Evolutionary conservation across 2,329 filamentous ascomycete species (phyloP), one percentile per base, ranked within the genome.

Genomic region (Botrytis aclada): DNA sequence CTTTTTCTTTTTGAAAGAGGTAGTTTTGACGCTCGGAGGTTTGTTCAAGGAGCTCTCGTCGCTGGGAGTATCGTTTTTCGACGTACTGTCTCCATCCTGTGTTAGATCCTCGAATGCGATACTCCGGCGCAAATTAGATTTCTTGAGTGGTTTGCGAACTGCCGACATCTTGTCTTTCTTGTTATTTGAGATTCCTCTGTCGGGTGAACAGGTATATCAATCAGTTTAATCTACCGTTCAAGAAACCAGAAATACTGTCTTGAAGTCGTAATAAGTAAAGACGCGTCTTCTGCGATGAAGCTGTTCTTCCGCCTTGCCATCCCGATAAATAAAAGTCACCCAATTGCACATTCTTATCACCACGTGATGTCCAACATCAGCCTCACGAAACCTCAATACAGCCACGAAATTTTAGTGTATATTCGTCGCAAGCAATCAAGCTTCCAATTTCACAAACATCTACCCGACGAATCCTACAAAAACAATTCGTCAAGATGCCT

Each of bases 1-100:
- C 6, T 92, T 91, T 79, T 93, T 93, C 81, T 94, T 95, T 73
- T 94, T 95, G 39, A 76, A 77, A 1, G 87, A 88, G 20, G 83
- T 83, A 0, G 85, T 83, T 18, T 86, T 85, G 51, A 83, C 83
- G 2, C 86, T 74, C 0, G 81, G 80, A 1, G 88, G 87, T 73
- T 83, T 84, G 18, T 80, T 79, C 25, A 18, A 37, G 7, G 78
- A 47, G 34, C 20, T 62, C 8, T 74, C 67, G 14, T 67, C 41
- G 25, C 63, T 73, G 61, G 62, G 61, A 18, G 66, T 72, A 41
- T 69, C 60, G 39, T 41, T 63, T 6, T 65, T 65, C 18, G 72
- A 71, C n/a, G 72, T 56, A 54, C 77, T 74, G 37, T 77, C 75
- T 37, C 81, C 81, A 61, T 79, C 79, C 74, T 77, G 75, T n/a